Evolutionary conservation across 805 yeast genomes (phyloP).

Genomic region (Nakazawaea peltata): DNA sequence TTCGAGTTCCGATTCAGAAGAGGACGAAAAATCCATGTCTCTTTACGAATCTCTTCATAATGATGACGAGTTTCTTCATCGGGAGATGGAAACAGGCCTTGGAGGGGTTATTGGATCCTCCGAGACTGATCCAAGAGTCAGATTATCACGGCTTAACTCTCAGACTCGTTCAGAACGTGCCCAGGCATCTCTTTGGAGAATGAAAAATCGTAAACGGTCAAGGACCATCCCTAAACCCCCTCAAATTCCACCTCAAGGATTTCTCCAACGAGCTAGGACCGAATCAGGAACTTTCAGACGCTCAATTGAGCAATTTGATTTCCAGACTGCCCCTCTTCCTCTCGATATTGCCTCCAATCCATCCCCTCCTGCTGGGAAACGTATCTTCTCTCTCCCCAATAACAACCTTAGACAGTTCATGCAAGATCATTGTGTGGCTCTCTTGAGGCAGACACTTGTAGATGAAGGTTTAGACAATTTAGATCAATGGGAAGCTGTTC

Average conservation of each 20-base stretch:
- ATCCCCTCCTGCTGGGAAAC: no score
- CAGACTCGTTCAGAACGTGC: conserved; percentile 51
- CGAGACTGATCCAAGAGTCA: conserved; percentile 19
- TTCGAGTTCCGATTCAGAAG: no score
- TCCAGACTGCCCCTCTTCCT: no score
- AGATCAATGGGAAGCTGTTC: conserved; percentile 50
- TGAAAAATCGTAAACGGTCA: conserved; percentile 49
- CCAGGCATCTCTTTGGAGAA: conserved; percentile 55
- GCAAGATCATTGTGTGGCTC: conserved; percentile 36
- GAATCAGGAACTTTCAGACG: no score
- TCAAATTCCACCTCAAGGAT: no score
- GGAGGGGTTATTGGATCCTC: no score
- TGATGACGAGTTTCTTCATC: background rate
- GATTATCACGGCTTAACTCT: conserved; percentile 28
- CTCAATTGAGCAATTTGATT: no score
- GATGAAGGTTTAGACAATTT: conserved; percentile 49
- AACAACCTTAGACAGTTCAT: conserved; percentile 13
- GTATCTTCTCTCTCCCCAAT: conserved; percentile 10
- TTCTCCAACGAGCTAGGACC: no score
- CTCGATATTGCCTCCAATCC: no score
- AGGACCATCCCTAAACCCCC: conserved; percentile 31
- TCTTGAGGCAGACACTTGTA: conserved; percentile 50
- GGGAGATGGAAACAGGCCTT: background rate
- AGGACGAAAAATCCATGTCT: conserved; percentile 66
- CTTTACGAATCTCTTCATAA: conserved; percentile 46